Conservation (phyloP, 139 green algal species). For the Tetradesmus obliquus region DNA sequence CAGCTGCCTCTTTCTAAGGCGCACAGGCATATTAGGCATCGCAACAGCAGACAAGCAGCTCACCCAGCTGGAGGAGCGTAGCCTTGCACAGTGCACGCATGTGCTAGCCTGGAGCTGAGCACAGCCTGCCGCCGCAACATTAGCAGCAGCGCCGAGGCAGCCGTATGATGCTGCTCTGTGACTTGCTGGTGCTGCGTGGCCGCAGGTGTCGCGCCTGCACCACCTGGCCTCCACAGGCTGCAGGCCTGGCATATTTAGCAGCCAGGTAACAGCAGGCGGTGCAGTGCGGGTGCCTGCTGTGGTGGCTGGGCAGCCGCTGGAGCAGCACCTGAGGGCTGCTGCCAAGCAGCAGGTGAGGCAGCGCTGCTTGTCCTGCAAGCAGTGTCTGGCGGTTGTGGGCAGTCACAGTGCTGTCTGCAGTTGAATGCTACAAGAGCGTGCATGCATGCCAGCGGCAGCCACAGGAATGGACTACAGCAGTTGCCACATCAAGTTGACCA, state of each 20-base stretch:
- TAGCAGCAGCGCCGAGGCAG: neutral
- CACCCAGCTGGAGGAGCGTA: neutral
- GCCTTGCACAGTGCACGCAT: neutral
- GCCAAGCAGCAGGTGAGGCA: constrained; percentile 50
- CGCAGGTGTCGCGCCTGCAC: constrained; percentile 60
- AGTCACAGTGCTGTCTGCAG: neutral
- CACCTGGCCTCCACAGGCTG: constrained; percentile 68
- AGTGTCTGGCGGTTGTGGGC: neutral
- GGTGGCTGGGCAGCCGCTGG: constrained; percentile 63
- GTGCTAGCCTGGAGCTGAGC: neutral
- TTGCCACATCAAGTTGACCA: neutral
- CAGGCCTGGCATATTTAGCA: constrained; percentile 72
- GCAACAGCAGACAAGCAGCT: neutral
- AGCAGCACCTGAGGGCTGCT: constrained; percentile 69
- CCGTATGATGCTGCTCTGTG: neutral
- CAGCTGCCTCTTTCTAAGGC: too few species aligned
- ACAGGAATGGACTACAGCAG: neutral
- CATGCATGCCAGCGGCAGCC: neutral
- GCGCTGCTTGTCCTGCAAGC: neutral
- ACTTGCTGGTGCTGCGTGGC: neutral
- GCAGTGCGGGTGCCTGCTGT: constrained; percentile 54
- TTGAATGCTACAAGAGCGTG: neutral
- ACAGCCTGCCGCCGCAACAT: neutral
- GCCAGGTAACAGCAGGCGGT: constrained; percentile 60
- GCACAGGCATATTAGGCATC: neutral